phyloP scores from a whole-genome alignment of 805 yeast species.

The Candida rishiriensis region DNA sequence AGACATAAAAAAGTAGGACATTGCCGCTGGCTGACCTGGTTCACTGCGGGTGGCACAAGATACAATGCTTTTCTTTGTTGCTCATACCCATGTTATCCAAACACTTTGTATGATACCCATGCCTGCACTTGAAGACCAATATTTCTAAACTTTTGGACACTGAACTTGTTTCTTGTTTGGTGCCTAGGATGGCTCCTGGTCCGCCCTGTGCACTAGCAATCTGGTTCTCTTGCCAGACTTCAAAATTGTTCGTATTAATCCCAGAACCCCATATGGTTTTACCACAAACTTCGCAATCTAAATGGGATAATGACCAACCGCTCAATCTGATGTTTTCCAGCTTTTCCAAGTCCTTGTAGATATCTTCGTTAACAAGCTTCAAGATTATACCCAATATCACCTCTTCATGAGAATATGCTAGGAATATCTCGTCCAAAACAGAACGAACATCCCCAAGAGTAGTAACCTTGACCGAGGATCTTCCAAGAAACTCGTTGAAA shows the following conservation, averaged over 20 bases:
- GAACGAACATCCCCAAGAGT: constrained; percentile 56
- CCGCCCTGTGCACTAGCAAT: constrained; percentile 6
- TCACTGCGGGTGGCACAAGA: constrained; percentile 33
- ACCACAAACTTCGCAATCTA: constrained; percentile 75
- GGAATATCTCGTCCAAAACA: constrained; percentile 57
- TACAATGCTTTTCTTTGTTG: constrained; percentile 28
- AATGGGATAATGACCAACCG: constrained; percentile 60
- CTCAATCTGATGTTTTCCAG: constrained; percentile 38
- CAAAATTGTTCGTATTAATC: constrained; percentile 43
- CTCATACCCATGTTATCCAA: constrained; percentile 43
- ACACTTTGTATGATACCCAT: constrained; percentile 60
- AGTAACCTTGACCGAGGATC: constrained; percentile 43
- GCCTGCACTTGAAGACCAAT: constrained; percentile 59
- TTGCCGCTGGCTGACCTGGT: no score
- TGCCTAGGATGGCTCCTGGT: constrained; percentile 5
- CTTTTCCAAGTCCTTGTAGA: constrained; percentile 40
- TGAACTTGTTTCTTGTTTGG: background rate
- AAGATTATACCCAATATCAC: constrained; percentile 48
- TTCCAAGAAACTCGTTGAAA: constrained; percentile 49
- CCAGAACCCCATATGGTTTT: constrained; percentile 67
- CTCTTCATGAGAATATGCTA: constrained; percentile 62
- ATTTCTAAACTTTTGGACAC: constrained; percentile 26
- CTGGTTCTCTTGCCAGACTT: constrained; percentile 49
- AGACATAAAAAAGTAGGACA: no score
- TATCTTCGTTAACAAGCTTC: constrained; percentile 52